These are phyloP conservation scores for Ceriops zippeliana DNA, from an alignment of 345 rosid genomes.

Conservation along the genomic window DNA sequence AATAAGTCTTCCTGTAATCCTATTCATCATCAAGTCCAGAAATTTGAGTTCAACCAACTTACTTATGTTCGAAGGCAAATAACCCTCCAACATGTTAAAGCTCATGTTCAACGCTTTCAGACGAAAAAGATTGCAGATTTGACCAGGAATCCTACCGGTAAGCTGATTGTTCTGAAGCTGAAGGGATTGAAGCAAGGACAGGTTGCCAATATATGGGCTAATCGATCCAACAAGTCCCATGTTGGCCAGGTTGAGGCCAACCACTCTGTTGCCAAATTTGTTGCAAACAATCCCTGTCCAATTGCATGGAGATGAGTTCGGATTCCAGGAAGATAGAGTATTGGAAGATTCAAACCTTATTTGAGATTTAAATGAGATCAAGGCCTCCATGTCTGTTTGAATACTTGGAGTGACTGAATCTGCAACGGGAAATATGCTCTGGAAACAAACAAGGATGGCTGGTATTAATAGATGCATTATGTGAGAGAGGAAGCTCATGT, in stretches of 20 bases:
- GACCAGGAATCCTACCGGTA: conserved; percentile 32
- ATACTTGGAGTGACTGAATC: neutral
- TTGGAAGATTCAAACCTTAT: conserved; percentile 15
- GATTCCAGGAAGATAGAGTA: conserved; percentile 39
- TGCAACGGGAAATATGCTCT: neutral
- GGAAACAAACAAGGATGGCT: neutral
- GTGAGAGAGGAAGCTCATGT: no score
- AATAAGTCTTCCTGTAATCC: conserved; percentile 16
- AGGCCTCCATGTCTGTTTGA: conserved; percentile 36
- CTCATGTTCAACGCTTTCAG: conserved; percentile 41
- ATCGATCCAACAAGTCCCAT: conserved; percentile 34
- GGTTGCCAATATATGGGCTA: conserved; percentile 42
- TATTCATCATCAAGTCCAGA: conserved; percentile 39
- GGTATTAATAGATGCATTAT: no score
- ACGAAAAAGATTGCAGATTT: conserved; percentile 39
- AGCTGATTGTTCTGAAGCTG: conserved; percentile 43
- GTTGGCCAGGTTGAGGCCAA: conserved; percentile 30
- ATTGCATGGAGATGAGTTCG: conserved; percentile 35
- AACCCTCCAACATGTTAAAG: conserved; percentile 36
- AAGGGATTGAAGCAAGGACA: conserved; percentile 44
- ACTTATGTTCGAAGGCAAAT: conserved; percentile 35
- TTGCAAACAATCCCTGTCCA: conserved; percentile 54
- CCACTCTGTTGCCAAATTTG: conserved; percentile 29
- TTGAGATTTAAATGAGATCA: conserved; percentile 43
- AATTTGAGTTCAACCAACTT: conserved; percentile 26